Base-by-base conservation (phyloP, 2,329 filamentous ascomycete species). In the Fusarium ramigenum region DNA sequence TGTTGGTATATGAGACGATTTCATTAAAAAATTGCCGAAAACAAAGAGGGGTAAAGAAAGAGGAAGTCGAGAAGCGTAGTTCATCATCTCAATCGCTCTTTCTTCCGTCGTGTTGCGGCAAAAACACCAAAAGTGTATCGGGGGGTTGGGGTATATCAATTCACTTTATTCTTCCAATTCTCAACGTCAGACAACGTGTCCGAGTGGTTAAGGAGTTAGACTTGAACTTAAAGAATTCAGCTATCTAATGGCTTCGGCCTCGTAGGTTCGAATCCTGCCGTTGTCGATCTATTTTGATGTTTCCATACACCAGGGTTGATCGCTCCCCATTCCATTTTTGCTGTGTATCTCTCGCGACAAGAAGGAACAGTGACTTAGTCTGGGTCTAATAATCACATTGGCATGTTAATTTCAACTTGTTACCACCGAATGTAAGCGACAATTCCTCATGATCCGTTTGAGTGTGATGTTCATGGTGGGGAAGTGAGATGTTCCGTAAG, bases 211-310 rank as follows among this genome's bases (percentile, higher is more conserved):
- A 21, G 63, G 63, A 66, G 63, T 11, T 16, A 65, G 63, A 66
- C 63, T 66, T 66, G 63, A 65, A 65, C 2, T 37, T 11, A 11
- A 28, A 30, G 9, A 32, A 1, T 15, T 49, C 57, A 11, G 61
- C n/a, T 25, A 66, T 66, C 61, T 60, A 15, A 12, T 66, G 64
- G 64, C 61, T 66, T 66, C 61, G 64, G 61, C 61, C 64, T 30
- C 64, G 64, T 10, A 66, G 9, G 61, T 66, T 66, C 64, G 64
- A 66, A 66, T 28, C 61, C 16, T 66, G 44, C 15, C 64, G 64
- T 59, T 66, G 61, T 65, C 61, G n/a, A n/a, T n/a, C n/a, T n/a
- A n/a, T n/a, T n/a, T n/a, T n/a, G n/a, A n/a, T n/a, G n/a, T n/a
- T 49, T 49, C 8, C 8, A 47, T 47, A 5, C 19, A 7, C 23